These are phyloP conservation scores for Pythium volutum DNA, from an alignment of 352 stramenopile genomes.

Conservation along the genomic window DNA sequence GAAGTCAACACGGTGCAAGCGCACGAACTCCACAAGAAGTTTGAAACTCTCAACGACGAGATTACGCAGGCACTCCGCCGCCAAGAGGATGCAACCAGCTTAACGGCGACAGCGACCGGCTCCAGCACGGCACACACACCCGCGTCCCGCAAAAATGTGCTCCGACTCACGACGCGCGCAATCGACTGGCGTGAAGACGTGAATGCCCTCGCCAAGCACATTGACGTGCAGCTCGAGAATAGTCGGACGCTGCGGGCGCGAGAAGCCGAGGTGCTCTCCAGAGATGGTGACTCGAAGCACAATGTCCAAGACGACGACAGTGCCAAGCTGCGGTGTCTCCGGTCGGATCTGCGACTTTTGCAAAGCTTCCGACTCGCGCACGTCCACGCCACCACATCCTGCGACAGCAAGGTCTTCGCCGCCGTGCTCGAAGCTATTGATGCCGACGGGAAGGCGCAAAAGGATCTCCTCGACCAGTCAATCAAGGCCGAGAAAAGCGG, in stretches of 20 bases:
- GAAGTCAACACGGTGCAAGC: constrained; percentile 47
- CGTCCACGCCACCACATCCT: constrained; percentile 23
- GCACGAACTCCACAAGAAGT: constrained; percentile 70
- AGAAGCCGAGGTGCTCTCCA: constrained; percentile 49
- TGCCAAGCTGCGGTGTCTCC: constrained; percentile 27
- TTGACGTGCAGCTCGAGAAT: constrained; percentile 67
- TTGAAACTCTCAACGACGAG: constrained; percentile 71
- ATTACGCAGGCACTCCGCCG: constrained; percentile 45
- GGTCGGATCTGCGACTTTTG: constrained; percentile 52
- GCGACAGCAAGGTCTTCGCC: constrained; percentile 24
- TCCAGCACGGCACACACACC: not conserved
- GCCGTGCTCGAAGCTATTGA: constrained; percentile 5
- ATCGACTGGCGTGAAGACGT: constrained; percentile 75
- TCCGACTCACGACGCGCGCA: constrained; percentile 49
- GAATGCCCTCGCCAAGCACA: constrained; percentile 64
- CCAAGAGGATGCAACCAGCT: constrained; percentile 47
- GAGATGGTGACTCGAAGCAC: constrained; percentile 29
- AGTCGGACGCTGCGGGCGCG: constrained; percentile 58
- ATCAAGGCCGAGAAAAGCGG: constrained; percentile 62
- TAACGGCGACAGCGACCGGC: constrained; percentile 15
- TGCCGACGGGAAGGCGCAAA: constrained; percentile 31
- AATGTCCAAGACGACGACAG: constrained; percentile 44
- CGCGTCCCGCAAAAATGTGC: constrained; percentile 37
- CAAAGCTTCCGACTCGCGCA: constrained; percentile 58
- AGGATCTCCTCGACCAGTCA: constrained; percentile 56